phyloP scores from a whole-genome alignment of 2,329 filamentous ascomycete genomes.

The Chaetoscypha palmicola region DNA sequence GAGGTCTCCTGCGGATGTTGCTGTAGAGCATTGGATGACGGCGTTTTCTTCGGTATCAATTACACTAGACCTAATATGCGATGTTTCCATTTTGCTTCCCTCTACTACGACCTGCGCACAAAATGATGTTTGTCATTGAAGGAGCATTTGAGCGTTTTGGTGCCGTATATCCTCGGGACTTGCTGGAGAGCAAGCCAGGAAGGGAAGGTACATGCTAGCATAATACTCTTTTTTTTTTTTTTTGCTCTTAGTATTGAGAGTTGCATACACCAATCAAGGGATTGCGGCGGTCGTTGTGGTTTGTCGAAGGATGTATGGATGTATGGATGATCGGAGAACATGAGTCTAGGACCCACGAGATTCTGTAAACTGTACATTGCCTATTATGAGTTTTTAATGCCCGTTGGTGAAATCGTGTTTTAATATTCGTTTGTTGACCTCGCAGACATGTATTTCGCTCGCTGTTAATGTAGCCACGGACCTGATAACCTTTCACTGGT shows the following conservation, averaged over 20 bases:
- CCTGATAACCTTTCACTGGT: no score
- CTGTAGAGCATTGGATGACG: conserved; percentile 35
- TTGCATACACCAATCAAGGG: conserved; percentile 12
- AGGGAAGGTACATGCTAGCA: conserved; percentile 5
- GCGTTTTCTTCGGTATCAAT: conserved; percentile 30
- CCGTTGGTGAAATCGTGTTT: not conserved
- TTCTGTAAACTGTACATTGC: conserved; percentile 27
- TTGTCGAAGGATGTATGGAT: conserved; percentile 4
- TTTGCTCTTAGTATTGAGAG: conserved; percentile 1
- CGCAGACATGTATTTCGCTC: no score
- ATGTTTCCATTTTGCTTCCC: conserved; percentile 28
- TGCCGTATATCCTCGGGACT: conserved; percentile 7
- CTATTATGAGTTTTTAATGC: conserved; percentile 14
- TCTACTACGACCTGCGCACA: conserved; percentile 13
- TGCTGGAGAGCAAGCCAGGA: not conserved
- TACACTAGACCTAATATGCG: conserved; percentile 32
- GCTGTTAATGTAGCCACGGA: no score
- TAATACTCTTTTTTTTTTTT: conserved; percentile 8
- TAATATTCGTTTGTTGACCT: no score
- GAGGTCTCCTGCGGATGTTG: conserved; percentile 38
- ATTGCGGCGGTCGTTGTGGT: conserved; percentile 5
- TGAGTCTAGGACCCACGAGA: conserved; percentile 21
- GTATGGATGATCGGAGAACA: conserved; percentile 7
- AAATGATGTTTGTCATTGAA: conserved; percentile 14
- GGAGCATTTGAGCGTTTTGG: conserved; percentile 22